Percentiles rank a stretch among this genome's conserved stretches.
phyloP scores from a whole-genome alignment of 768 basidiomycete genomes.

The Leccinum barrowsii region DNA sequence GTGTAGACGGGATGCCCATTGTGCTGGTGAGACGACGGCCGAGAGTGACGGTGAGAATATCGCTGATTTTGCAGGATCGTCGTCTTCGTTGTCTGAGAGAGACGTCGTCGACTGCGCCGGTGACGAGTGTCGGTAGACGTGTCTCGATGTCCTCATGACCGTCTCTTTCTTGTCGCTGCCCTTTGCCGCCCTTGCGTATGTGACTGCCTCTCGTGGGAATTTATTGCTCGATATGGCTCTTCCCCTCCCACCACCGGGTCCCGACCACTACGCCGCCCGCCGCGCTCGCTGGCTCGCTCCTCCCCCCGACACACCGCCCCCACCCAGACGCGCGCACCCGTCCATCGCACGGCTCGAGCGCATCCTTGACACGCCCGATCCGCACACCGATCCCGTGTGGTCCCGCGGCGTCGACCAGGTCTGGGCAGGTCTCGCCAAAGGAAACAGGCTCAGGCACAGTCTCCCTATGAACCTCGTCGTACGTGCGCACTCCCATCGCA shows the following conservation, averaged over 20 bases:
- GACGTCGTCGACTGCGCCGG: constrained; percentile 74
- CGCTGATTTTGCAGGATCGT: constrained; percentile 53
- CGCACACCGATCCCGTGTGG: constrained; percentile 55
- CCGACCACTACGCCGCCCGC: constrained; percentile 58
- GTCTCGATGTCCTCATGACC: constrained; percentile 30
- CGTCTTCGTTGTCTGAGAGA: constrained; percentile 69
- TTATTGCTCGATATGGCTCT: constrained; percentile 23
- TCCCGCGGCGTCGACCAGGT: constrained; percentile 52
- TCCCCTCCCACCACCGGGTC: constrained; percentile 58
- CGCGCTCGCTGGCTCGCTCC: constrained; percentile 57
- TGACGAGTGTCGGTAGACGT: constrained; percentile 40
- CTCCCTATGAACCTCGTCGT: constrained; percentile 67
- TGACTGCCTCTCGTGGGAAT: constrained; percentile 15
- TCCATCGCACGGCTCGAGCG: constrained; percentile 48
- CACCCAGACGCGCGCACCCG: constrained; percentile 33
- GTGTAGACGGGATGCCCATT: constrained; percentile 45
- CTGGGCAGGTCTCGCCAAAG: constrained; percentile 59
- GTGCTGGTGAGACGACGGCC: constrained; percentile 57
- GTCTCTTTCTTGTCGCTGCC: neutral
- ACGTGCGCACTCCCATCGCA: constrained; percentile 26
- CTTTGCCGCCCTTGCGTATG: neutral
- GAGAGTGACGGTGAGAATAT: constrained; percentile 36
- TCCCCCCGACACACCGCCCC: constrained; percentile 15
- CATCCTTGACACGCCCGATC: constrained; percentile 45
- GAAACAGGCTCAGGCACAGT: constrained; percentile 53